Conservation (phyloP, 495 filamentous ascomycete genomes). For the Pyronema omphalodes region DNA sequence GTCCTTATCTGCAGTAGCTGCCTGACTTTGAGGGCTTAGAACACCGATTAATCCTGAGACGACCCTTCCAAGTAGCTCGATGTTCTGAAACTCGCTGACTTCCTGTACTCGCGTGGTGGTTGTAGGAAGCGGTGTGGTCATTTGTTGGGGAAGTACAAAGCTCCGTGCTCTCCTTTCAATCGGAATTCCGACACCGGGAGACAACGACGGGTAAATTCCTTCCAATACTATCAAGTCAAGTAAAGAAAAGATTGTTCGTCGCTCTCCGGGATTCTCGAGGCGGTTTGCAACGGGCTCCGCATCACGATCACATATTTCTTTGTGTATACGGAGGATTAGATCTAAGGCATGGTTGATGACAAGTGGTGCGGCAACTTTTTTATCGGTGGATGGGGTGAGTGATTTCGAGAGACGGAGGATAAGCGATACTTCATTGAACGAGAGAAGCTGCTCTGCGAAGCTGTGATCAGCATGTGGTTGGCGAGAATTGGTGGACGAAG, state of each 20-base stretch:
- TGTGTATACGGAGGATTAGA: conserved; percentile 5
- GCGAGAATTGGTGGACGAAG: not conserved
- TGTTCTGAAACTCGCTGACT: conserved; percentile 5
- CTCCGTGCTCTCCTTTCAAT: conserved; percentile 36
- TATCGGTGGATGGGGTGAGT: conserved; percentile 4
- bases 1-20: not conserved
- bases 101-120: conserved; percentile 3
- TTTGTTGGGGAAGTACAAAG: conserved; percentile 7
- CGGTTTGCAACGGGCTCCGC: not conserved
- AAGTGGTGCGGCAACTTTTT: not conserved
- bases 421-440: conserved; percentile 10
- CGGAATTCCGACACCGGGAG: conserved; percentile 36
- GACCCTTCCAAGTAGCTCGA: conserved; percentile 7
- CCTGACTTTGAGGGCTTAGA: not conserved
- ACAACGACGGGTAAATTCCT: conserved; percentile 38
- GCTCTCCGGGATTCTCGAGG: conserved; percentile 17
- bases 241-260: conserved; percentile 32
- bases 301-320: not conserved
- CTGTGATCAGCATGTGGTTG: not conserved
- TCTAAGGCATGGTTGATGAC: conserved; percentile 11
- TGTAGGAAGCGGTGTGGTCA: not conserved
- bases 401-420: conserved; percentile 16
- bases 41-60: conserved; percentile 4
- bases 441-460: conserved; percentile 12
- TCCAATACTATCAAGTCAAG: conserved; percentile 38